Evolutionary conservation across 352 stramenopile genomes (phyloP).

Genomic region (Aphanomyces invadans): DNA sequence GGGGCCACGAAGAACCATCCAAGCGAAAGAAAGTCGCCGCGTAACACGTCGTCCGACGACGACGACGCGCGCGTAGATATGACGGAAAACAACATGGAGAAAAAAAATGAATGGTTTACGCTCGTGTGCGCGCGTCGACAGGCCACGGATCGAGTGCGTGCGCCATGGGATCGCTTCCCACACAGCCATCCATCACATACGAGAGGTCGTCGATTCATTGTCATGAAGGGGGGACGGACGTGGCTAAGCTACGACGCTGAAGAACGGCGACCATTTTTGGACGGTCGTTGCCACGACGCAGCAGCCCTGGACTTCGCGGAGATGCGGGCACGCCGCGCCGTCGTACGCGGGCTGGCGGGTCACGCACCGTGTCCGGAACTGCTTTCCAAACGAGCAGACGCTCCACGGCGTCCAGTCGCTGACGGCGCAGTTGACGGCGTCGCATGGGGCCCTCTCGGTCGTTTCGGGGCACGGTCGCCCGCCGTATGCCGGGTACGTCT

Average conservation of each 20-base stretch:
- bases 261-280: background rate
- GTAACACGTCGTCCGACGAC: background rate
- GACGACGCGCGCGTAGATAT: background rate
- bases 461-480: background rate
- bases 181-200: too few relatives aligned
- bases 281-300: background rate
- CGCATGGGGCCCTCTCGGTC: slow-evolving; percentile 5
- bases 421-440: slow-evolving; percentile 17
- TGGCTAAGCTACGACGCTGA: too few relatives aligned
- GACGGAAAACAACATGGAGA: background rate
- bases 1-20: slow-evolving; percentile 72
- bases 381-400: slow-evolving; percentile 13
- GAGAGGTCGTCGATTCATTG: too few relatives aligned
- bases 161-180: too few relatives aligned
- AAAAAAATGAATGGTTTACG: background rate
- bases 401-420: slow-evolving; percentile 18
- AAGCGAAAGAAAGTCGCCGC: slow-evolving; percentile 34
- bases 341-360: slow-evolving; percentile 33
- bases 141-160: too few relatives aligned
- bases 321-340: slow-evolving; percentile 35
- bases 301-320: slow-evolving; percentile 33
- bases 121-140: too few relatives aligned
- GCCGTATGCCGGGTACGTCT: slow-evolving; percentile 31
- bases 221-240: too few relatives aligned
- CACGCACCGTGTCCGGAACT: slow-evolving; percentile 38